These are phyloP conservation scores for Calocybe gangraenosa DNA, from an alignment of 768 basidiomycete species.

Conservation along the genomic window DNA sequence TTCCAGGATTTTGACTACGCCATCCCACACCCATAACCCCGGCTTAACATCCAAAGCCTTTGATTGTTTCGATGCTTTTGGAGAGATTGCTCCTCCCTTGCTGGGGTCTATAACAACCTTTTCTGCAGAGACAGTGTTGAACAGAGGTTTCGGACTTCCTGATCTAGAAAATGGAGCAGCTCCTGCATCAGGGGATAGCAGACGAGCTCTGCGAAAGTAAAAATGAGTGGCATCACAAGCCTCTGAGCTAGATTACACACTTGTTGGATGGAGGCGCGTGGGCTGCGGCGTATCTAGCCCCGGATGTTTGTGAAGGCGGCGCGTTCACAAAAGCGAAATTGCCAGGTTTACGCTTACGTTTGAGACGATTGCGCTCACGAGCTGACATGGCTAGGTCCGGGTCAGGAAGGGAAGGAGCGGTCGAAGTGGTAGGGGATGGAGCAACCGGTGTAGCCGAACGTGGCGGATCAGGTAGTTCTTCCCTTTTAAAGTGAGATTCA, in stretches of 20 bases:
- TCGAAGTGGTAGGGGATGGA: slow-evolving; percentile 49
- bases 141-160: slow-evolving; percentile 49
- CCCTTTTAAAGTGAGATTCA: slow-evolving; percentile 30
- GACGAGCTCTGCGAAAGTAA: slow-evolving; percentile 59
- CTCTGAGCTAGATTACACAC: slow-evolving; percentile 26
- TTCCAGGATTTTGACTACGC: slow-evolving; percentile 72
- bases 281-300: slow-evolving; percentile 59
- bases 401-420: slow-evolving; percentile 35
- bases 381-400: slow-evolving; percentile 69
- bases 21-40: slow-evolving; percentile 86
- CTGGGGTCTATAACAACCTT: slow-evolving; percentile 75
- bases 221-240: slow-evolving; percentile 4
- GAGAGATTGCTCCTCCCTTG: slow-evolving; percentile 82
- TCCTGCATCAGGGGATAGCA: slow-evolving; percentile 64
- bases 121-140: slow-evolving; percentile 41
- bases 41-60: slow-evolving; percentile 72
- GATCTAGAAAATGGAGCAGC: slow-evolving; percentile 46
- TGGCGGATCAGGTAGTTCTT: slow-evolving; percentile 33
- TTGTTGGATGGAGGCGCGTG: slow-evolving; percentile 58
- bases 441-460: slow-evolving; percentile 44
- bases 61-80: slow-evolving; percentile 72
- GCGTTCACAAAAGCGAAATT: slow-evolving; percentile 79
- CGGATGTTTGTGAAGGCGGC: slow-evolving; percentile 55
- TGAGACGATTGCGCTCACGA: slow-evolving; percentile 89
- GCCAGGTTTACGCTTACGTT: slow-evolving; percentile 89